These are phyloP conservation scores for Ganoderma boninense DNA, from an alignment of 1,284 basidiomycete genomes.

Conservation along the genomic window DNA sequence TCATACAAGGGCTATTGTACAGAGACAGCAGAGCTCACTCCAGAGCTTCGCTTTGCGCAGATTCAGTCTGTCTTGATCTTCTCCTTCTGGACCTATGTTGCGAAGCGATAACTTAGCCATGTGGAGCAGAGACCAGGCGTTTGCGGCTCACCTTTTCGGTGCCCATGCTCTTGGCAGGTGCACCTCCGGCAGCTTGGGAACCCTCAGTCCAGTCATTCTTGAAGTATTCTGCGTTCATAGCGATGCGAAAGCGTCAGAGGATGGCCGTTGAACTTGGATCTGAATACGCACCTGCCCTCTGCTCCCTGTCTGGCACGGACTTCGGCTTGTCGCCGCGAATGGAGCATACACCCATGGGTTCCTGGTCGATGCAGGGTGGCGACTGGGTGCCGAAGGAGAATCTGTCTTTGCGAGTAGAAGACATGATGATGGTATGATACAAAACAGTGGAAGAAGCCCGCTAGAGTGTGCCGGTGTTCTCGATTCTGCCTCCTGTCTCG, in stretches of 20 bases:
- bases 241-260: not conserved
- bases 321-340: constrained; percentile 47
- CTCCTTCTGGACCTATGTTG: not conserved
- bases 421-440: constrained; percentile 27
- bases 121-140: too few relatives aligned
- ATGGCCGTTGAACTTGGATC: not conserved
- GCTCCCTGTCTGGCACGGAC: constrained; percentile 47
- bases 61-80: constrained; percentile 6
- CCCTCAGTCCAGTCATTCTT: constrained; percentile 15
- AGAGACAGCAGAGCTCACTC: not conserved
- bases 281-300: constrained; percentile 43
- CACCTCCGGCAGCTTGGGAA: not conserved
- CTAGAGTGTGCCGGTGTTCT: not conserved
- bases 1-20: not conserved
- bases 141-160: not conserved
- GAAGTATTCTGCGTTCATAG: constrained; percentile 13
- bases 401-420: constrained; percentile 25
- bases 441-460: not conserved
- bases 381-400: constrained; percentile 52
- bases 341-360: constrained; percentile 58
- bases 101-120: not conserved
- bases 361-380: constrained; percentile 56
- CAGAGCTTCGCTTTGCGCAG: not conserved
- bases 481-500: not conserved
- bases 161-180: not conserved